These are phyloP conservation scores for Lasiodiplodia hormozganensis DNA, from an alignment of 2,329 filamentous ascomycete species.

Conservation along the genomic window DNA sequence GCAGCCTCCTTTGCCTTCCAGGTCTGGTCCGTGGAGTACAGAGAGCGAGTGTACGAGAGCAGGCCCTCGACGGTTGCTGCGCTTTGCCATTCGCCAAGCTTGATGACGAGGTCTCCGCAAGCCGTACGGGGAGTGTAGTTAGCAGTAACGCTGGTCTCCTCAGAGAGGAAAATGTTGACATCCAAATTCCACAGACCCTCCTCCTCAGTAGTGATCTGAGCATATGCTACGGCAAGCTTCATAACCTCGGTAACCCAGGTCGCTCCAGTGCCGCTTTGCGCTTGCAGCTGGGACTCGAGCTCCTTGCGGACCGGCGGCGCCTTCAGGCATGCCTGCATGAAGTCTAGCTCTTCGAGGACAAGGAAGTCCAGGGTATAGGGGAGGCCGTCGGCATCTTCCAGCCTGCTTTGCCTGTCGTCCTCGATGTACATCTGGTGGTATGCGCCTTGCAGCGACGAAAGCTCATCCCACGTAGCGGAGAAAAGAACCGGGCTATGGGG, in stretches of 20 bases:
- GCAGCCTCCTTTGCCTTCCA: constrained; percentile 79
- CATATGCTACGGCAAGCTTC: constrained; percentile 82
- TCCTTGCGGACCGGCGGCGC: constrained; percentile 88
- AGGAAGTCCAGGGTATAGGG: constrained; percentile 95
- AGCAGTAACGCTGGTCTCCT: constrained; percentile 91
- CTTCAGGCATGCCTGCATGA: constrained; percentile 88
- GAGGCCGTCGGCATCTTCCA: constrained; percentile 90
- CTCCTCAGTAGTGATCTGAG: constrained; percentile 90
- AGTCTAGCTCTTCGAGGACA: constrained; percentile 91
- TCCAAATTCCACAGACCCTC: constrained; percentile 97
- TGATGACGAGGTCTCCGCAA: constrained; percentile 89
- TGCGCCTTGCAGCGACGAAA: constrained; percentile 72
- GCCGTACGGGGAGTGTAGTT: constrained; percentile 96
- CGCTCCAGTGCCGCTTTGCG: constrained; percentile 63
- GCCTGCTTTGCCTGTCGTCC: constrained; percentile 81
- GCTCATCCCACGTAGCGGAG: constrained; percentile 86
- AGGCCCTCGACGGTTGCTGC: constrained; percentile 78
- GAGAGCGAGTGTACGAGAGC: constrained; percentile 74
- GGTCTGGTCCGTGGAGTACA: constrained; percentile 66
- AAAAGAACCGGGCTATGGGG: constrained; percentile 86
- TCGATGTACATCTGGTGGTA: constrained; percentile 88
- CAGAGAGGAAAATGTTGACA: constrained; percentile 91
- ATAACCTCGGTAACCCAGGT: constrained; percentile 90
- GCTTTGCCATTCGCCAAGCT: constrained; percentile 88
- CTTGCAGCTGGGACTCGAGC: constrained; percentile 77